phyloP scores from a whole-genome alignment of 371 early-diverging fungal genomes.

The Mucor lusitanicus region DNA sequence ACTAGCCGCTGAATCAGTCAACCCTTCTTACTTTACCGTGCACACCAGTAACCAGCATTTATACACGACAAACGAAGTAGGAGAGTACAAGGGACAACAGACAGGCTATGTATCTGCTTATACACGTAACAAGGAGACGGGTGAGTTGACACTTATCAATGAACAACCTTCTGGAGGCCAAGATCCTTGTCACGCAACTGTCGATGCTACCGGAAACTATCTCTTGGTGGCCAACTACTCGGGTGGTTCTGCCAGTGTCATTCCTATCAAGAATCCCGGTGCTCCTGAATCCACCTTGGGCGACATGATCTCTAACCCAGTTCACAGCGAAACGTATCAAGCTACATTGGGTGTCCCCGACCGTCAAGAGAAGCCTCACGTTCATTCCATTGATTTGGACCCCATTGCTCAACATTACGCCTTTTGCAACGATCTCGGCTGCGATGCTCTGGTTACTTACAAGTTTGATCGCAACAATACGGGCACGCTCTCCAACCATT shows the following conservation, averaged over 20 bases:
- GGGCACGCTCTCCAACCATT: conserved; percentile 9
- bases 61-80: conserved; percentile 37
- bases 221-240: conserved; percentile 44
- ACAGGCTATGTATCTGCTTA: conserved; percentile 38
- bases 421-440: conserved; percentile 32
- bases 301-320: not conserved
- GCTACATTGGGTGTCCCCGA: conserved; percentile 28
- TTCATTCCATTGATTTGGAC: conserved; percentile 42
- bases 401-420: conserved; percentile 25
- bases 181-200: conserved; percentile 36
- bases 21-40: conserved; percentile 37
- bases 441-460: conserved; percentile 37
- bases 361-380: conserved; percentile 49
- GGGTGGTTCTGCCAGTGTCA: conserved; percentile 31
- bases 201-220: conserved; percentile 19
- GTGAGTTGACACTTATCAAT: conserved; percentile 23
- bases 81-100: conserved; percentile 17
- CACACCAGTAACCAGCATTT: conserved; percentile 23
- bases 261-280: conserved; percentile 22
- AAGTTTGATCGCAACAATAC: conserved; percentile 14
- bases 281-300: conserved; percentile 7
- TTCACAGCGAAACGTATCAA: conserved; percentile 13
- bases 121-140: conserved; percentile 22
- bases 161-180: conserved; percentile 33
- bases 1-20: conserved; percentile 24